Conservation (phyloP, 805 yeast species). For the Scheffersomyces ergatensis region DNA sequence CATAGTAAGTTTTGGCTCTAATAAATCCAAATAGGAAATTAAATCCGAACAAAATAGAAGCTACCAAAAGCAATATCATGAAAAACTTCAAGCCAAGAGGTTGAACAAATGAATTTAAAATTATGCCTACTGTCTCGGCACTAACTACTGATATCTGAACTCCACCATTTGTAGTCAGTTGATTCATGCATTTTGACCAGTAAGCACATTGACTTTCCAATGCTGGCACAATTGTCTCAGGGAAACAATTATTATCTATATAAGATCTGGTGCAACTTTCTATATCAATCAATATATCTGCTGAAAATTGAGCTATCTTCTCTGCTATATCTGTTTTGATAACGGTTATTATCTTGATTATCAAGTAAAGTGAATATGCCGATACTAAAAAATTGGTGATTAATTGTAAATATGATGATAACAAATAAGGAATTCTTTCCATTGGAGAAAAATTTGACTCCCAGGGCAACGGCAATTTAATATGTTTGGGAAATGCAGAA, state of each 20-base stretch:
- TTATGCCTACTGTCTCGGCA: constrained; percentile 61
- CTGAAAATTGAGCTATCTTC: constrained; percentile 47
- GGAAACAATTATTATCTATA: constrained; percentile 55
- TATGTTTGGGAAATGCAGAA: background rate
- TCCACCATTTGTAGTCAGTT: constrained; percentile 45
- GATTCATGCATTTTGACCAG: constrained; percentile 68
- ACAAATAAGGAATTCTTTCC: constrained; percentile 51
- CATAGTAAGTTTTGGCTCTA: constrained; percentile 52
- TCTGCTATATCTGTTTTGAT: constrained; percentile 53
- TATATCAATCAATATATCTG: constrained; percentile 48
- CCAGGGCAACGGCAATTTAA: constrained; percentile 58
- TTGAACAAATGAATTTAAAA: constrained; percentile 62
- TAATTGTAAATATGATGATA: constrained; percentile 63
- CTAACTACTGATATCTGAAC: constrained; percentile 54
- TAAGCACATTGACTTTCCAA: constrained; percentile 52
- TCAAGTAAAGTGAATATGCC: constrained; percentile 41
- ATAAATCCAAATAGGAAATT: constrained; percentile 69
- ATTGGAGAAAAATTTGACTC: constrained; percentile 47
- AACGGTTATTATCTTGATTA: constrained; percentile 43
- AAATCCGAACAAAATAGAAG: constrained; percentile 49
- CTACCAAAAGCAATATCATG: constrained; percentile 33
- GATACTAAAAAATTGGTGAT: constrained; percentile 48
- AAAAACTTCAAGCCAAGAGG: constrained; percentile 66
- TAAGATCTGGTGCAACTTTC: constrained; percentile 53
- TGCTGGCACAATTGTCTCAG: constrained; percentile 56